phyloP scores from a whole-genome alignment of 2,329 filamentous ascomycete species.

The Chaetomium strumarium region DNA sequence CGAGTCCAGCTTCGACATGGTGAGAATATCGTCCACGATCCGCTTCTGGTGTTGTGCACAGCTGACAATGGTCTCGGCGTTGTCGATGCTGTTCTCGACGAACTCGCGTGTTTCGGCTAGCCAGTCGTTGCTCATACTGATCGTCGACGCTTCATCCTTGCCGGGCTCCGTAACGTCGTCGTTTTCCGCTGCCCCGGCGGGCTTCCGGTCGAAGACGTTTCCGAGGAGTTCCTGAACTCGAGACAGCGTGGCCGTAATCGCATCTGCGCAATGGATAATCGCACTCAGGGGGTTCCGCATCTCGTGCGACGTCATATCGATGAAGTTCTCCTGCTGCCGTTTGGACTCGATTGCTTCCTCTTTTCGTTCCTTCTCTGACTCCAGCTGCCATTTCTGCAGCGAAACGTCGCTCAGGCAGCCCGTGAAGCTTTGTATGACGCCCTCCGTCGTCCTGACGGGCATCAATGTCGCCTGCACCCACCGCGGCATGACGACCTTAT shows the following conservation, averaged over 20 bases:
- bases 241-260: conserved; percentile 51
- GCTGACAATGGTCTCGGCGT: conserved; percentile 69
- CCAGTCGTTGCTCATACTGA: conserved; percentile 22
- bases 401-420: conserved; percentile 47
- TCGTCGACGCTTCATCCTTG: conserved; percentile 17
- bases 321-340: conserved; percentile 73
- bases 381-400: conserved; percentile 46
- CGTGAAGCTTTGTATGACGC: conserved; percentile 42
- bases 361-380: conserved; percentile 43
- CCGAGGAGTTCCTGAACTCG: conserved; percentile 37
- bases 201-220: conserved; percentile 20
- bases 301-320: conserved; percentile 69
- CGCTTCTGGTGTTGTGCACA: conserved; percentile 77
- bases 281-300: conserved; percentile 69
- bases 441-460: conserved; percentile 43
- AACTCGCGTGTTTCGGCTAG: conserved; percentile 37
- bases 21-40: conserved; percentile 70
- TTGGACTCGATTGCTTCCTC: conserved; percentile 54
- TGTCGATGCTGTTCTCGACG: conserved; percentile 59
- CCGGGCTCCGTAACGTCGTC: conserved; percentile 12
- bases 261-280: conserved; percentile 68
- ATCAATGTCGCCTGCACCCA: conserved; percentile 47
- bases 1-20: conserved; percentile 69
- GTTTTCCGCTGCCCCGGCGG: not conserved
- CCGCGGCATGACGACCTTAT: conserved; percentile 38